Evolutionary conservation across 345 rosid genomes (phyloP).

Genomic region (Eucalyptus cloeziana): DNA sequence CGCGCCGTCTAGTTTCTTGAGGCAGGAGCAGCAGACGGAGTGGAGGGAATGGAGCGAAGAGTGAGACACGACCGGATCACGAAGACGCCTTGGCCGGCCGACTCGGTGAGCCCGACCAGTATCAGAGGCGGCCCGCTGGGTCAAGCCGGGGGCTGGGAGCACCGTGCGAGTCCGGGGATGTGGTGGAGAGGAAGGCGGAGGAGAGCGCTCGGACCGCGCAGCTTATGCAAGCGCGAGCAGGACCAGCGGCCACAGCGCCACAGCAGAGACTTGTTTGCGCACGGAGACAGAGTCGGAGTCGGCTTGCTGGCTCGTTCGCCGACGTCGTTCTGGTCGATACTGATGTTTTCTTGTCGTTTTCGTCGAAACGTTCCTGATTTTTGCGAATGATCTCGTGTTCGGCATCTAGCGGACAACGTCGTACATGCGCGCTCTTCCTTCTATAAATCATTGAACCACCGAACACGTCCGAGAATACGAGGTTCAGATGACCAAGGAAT

Average conservation of each 20-base stretch:
- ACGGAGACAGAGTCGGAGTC: neutral
- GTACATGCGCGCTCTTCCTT: no score
- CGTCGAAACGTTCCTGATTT: neutral
- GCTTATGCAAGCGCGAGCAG: neutral
- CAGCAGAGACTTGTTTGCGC: neutral
- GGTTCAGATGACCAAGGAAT: no score
- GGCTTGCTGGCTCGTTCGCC: neutral
- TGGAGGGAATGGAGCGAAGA: slow-evolving; percentile 36
- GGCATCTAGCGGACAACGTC: neutral
- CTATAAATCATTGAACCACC: no score
- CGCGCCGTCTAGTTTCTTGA: slow-evolving; percentile 15
- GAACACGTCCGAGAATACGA: no score
- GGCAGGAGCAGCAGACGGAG: slow-evolving; percentile 63
- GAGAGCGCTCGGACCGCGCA: neutral
- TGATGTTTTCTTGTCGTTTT: neutral
- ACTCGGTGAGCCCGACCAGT: slow-evolving; percentile 60
- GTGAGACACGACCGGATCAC: slow-evolving; percentile 40
- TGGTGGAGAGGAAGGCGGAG: neutral
- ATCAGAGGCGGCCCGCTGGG: no score
- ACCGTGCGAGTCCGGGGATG: neutral
- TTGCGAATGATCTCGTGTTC: neutral
- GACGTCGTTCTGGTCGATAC: neutral
- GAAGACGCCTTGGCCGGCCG: slow-evolving; percentile 81
- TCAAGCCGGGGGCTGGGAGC: neutral
- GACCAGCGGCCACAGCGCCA: neutral